Evolutionary conservation across 2,329 filamentous ascomycete genomes (phyloP).

Genomic region (Fusarium xyrophilum): DNA sequence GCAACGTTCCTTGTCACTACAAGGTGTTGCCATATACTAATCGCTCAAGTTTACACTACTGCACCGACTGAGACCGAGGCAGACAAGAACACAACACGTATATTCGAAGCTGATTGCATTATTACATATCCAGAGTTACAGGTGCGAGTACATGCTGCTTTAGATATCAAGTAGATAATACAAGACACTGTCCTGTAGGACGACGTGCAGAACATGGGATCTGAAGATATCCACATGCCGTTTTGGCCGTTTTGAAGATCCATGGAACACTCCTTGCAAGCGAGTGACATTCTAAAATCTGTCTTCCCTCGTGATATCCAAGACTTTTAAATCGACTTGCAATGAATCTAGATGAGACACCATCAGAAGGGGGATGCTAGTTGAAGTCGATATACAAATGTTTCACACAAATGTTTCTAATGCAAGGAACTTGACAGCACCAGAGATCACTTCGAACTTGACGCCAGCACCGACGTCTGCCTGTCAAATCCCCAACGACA

Average conservation of each 20-base stretch:
- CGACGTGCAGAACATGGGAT: conserved; percentile 1
- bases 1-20: conserved; percentile 12
- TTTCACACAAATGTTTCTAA: not conserved
- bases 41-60: conserved; percentile 25
- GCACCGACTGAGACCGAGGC: conserved; percentile 12
- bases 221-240: conserved; percentile 23
- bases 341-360: conserved; percentile 12
- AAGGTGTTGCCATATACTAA: conserved; percentile 21
- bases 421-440: conserved; percentile 1
- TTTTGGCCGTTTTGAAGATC: conserved; percentile 12
- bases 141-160: not conserved
- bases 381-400: not conserved
- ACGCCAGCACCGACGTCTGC: conserved; percentile 29
- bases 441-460: conserved; percentile 4
- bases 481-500: conserved; percentile 21
- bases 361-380: not conserved
- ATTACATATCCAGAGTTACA: conserved; percentile 22
- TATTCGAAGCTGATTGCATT: conserved; percentile 7
- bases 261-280: conserved; percentile 15
- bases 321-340: conserved; percentile 11
- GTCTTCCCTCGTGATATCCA: conserved; percentile 8
- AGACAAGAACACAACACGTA: conserved; percentile 20
- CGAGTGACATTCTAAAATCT: conserved; percentile 1
- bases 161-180: conserved; percentile 20
- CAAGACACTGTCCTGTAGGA: conserved; percentile 1